Base-by-base conservation (phyloP, 2,329 filamentous ascomycete genomes). In the Phyllosticta capitalensis region DNA sequence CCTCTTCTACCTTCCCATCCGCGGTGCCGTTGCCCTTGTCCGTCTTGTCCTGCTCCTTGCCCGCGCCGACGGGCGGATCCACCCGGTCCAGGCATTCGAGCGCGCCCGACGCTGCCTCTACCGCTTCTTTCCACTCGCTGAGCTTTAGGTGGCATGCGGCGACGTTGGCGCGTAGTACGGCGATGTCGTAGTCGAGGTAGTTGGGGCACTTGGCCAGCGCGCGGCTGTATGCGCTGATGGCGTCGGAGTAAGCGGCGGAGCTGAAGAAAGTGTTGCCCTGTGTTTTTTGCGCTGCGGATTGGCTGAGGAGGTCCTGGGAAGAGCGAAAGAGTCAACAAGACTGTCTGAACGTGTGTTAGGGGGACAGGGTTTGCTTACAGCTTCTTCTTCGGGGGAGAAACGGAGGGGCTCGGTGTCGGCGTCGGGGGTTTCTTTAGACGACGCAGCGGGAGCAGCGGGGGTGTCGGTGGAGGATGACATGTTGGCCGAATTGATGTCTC, bases 111-210 rank as follows among this genome's bases (percentile, higher is more conserved):
- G 92, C 91, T 9, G 83, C 81, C 54, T 86, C 85, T 51, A 91
- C 81, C 9, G 90, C 89, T 28, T 89, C 85, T 65, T 92, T 90
- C 89, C 91, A 96, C 62, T 92, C 86, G 62, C 85, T 80, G 2
- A 95, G 78, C 71, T 95, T 95, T 58, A 97, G 72, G 67, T 96
- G 84, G 69, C 91, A 96, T 9, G 92, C 92, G 1, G 92, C 83
- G 64, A 96, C 87, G 76, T 97, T 97, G 70, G 88, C 91, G 61
- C 87, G 84, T 5, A 97, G 79, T 9, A 97, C 89, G 24, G 92
- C 90, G 63, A 92, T 80, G 66, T 96, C 90, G 75, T 90, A 96
- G 70, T 92, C 85, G 24, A 95, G 82, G 70, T 95, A 95, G 64
- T 84, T 86, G 1, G 92, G 92, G 67, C 90, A 92, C 7, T 85